These are phyloP conservation scores for Neostapfia colusana DNA, from an alignment of 176 grass and related monocot species.

Conservation along the genomic window DNA sequence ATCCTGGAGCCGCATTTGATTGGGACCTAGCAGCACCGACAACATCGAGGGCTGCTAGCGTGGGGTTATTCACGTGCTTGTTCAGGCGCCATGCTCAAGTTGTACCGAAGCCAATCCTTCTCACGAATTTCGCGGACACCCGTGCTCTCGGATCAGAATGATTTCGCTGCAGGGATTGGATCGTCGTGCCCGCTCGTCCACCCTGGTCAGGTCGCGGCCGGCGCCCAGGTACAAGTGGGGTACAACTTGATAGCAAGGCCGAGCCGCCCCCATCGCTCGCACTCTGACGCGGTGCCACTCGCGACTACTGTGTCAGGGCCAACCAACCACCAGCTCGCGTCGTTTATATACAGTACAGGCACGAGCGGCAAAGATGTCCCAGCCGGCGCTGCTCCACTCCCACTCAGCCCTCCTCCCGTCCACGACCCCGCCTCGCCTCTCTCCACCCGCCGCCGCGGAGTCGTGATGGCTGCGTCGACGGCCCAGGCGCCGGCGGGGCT, in stretches of 20 bases:
- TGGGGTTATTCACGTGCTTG: too few species aligned
- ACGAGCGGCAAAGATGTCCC: conserved; percentile 26
- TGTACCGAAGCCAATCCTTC: too few species aligned
- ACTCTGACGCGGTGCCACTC: background rate
- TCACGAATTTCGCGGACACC: background rate
- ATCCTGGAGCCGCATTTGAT: too few species aligned
- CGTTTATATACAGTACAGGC: background rate
- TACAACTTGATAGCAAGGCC: too few species aligned
- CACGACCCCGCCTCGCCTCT: background rate
- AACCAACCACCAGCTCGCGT: background rate
- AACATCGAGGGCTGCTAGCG: too few species aligned
- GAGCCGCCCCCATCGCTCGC: background rate
- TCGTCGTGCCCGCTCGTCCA: background rate
- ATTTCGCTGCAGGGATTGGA: background rate
- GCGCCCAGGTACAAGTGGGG: too few species aligned
- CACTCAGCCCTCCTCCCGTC: background rate
- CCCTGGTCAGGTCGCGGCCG: too few species aligned
- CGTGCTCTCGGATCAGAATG: background rate
- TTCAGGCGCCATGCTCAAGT: too few species aligned
- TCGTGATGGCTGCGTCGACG: conserved; percentile 32
- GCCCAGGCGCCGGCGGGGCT: conserved; percentile 42
- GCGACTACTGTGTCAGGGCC: background rate
- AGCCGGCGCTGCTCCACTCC: conserved; percentile 37
- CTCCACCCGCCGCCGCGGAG: background rate
- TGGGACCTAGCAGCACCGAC: too few species aligned